These are phyloP conservation scores for Rhizophlyctis rosea DNA, from an alignment of 192 early-diverging fungal species.

Conservation along the genomic window DNA sequence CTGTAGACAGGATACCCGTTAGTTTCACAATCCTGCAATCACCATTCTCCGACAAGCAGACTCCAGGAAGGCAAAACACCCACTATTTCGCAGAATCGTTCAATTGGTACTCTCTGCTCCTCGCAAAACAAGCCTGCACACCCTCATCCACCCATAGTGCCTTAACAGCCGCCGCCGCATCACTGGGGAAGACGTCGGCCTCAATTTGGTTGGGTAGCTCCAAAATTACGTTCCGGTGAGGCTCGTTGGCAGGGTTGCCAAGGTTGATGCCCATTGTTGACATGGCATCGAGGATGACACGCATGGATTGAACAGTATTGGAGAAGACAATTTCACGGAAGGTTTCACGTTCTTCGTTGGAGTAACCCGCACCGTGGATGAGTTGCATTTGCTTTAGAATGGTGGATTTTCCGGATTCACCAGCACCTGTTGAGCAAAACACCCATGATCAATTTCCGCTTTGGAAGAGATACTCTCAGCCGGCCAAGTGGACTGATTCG, in stretches of 20 bases:
- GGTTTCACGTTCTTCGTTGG: slow-evolving; percentile 79
- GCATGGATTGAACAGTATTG: slow-evolving; percentile 93
- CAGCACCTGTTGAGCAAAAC: slow-evolving; percentile 64
- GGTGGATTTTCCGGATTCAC: slow-evolving; percentile 96
- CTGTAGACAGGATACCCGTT: slow-evolving; percentile 71
- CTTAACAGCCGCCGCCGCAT: slow-evolving; percentile 75
- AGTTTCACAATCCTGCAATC: no score
- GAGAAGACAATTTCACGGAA: slow-evolving; percentile 95
- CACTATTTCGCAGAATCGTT: slow-evolving; percentile 94
- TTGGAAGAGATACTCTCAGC: background rate
- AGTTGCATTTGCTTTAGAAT: slow-evolving; percentile 98
- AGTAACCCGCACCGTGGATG: slow-evolving; percentile 91
- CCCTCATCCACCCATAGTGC: slow-evolving; percentile 82
- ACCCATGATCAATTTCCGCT: background rate
- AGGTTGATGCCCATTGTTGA: slow-evolving; percentile 73
- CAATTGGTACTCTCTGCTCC: slow-evolving; percentile 89
- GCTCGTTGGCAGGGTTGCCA: slow-evolving; percentile 63
- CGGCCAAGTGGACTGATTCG: background rate
- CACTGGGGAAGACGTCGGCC: slow-evolving; percentile 74
- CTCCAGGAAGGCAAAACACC: slow-evolving; percentile 71
- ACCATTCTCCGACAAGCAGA: no score
- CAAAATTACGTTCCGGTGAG: slow-evolving; percentile 71
- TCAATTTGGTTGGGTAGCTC: slow-evolving; percentile 83
- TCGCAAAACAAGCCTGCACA: slow-evolving; percentile 77
- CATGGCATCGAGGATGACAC: slow-evolving; percentile 94